These are phyloP conservation scores for Amborella trichopoda DNA, from an alignment of 164 flowering plant genomes.

Conservation along the genomic window DNA sequence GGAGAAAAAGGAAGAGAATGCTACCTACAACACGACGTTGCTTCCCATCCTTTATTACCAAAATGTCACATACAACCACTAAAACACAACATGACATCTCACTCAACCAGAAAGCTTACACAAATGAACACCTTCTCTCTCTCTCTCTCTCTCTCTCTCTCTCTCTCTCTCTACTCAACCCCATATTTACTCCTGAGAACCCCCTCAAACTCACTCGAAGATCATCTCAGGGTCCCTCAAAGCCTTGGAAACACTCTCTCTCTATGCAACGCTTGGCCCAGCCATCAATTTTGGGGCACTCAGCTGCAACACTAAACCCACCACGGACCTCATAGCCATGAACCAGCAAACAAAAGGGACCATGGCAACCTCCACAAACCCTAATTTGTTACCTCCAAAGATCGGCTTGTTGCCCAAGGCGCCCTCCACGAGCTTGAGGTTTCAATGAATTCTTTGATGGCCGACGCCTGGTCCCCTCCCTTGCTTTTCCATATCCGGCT, in stretches of 20 bases:
- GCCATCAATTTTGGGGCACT: constrained; percentile 5
- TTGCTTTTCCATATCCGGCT: constrained; percentile 3
- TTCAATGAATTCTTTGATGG: constrained; percentile 8
- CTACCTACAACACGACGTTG: no score
- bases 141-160: no score
- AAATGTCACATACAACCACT: no score
- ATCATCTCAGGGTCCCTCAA: constrained; percentile 6
- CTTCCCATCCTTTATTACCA: no score
- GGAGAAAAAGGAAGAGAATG: no score
- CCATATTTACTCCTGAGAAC: constrained; percentile 4
- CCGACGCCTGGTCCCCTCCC: constrained; percentile 8
- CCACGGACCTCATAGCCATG: constrained; percentile 5
- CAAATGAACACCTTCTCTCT: no score
- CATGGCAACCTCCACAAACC: constrained; percentile 8
- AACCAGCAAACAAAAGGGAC: constrained; percentile 6
- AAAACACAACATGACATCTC: no score
- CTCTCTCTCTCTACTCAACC: constrained; percentile 5
- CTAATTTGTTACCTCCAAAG: constrained; percentile 11
- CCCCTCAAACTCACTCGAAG: constrained; percentile 1
- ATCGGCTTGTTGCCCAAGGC: constrained; percentile 9
- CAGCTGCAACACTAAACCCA: constrained; percentile 8
- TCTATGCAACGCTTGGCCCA: constrained; percentile 13
- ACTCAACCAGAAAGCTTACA: no score
- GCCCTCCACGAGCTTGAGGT: constrained; percentile 10
- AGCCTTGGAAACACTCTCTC: constrained; percentile 11